Percentiles rank a stretch among this genome's conserved stretches.
These are phyloP conservation scores for Lagenidium giganteum DNA, from an alignment of 352 stramenopile genomes.

Conservation along the genomic window DNA sequence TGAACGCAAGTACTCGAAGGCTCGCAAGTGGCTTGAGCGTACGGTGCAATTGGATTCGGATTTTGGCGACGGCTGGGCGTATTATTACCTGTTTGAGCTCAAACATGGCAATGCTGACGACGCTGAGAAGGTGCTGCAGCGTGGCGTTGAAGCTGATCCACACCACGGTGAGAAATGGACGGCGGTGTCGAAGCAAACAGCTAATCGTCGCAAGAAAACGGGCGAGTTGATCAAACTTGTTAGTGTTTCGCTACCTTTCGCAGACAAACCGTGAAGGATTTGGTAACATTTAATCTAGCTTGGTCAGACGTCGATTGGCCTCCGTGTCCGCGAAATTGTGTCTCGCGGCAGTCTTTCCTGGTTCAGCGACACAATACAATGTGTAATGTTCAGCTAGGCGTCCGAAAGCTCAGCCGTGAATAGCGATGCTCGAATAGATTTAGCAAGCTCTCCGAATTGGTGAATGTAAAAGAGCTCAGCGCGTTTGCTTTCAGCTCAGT, in stretches of 20 bases:
- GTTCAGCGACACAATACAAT: too few species aligned
- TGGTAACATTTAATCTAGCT: too few species aligned
- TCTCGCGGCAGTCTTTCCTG: too few species aligned
- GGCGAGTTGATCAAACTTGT: slow-evolving; percentile 76
- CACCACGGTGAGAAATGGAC: slow-evolving; percentile 96
- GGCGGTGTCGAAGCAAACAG: slow-evolving; percentile 89
- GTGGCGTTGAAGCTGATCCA: slow-evolving; percentile 90
- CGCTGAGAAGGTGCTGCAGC: slow-evolving; percentile 81
- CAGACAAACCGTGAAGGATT: too few species aligned
- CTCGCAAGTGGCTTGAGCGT: slow-evolving; percentile 97
- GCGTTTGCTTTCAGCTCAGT: too few species aligned
- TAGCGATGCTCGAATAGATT: too few species aligned
- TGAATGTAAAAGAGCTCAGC: too few species aligned
- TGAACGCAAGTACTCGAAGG: slow-evolving; percentile 94
- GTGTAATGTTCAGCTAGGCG: too few species aligned
- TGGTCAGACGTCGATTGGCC: too few species aligned
- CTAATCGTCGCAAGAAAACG: slow-evolving; percentile 81
- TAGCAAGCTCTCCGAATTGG: too few species aligned
- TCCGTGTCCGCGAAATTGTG: too few species aligned
- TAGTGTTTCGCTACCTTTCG: slow-evolving; percentile 68
- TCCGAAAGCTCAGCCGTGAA: too few species aligned
- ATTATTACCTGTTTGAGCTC: slow-evolving; percentile 97
- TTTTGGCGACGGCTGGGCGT: slow-evolving; percentile 96
- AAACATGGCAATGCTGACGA: slow-evolving; percentile 77
- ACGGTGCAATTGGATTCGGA: slow-evolving; percentile 94